These are phyloP conservation scores for Diaporthe batatas DNA, from an alignment of 2,329 filamentous ascomycete genomes.

Conservation along the genomic window DNA sequence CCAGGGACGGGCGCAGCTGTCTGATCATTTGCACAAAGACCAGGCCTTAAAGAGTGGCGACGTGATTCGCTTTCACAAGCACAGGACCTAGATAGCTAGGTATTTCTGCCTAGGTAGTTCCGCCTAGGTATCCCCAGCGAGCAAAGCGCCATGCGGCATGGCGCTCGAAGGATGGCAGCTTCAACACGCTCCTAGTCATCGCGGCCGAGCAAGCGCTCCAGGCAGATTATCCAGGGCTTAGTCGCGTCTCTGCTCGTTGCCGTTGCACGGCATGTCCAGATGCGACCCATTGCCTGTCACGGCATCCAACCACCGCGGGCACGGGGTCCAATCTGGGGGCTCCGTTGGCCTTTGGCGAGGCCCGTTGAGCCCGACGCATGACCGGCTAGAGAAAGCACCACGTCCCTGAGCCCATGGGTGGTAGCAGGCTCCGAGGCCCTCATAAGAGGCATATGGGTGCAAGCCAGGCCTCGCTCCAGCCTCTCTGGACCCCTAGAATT, in stretches of 20 bases:
- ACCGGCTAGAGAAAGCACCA: conserved; percentile 25
- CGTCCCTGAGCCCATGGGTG: conserved; percentile 1
- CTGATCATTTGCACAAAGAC: neutral
- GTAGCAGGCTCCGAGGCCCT: conserved; percentile 6
- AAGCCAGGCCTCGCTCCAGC: neutral
- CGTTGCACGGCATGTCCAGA: conserved; percentile 1
- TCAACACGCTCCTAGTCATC: neutral
- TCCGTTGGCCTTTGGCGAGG: conserved; percentile 19
- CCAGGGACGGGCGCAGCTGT: neutral
- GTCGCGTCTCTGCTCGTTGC: conserved; percentile 4
- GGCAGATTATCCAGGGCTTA: neutral
- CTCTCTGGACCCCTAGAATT: conserved; percentile 1
- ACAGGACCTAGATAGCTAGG: neutral
- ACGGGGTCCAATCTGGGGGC: conserved; percentile 39
- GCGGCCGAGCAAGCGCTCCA: neutral
- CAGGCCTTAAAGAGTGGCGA: neutral
- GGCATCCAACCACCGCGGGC: conserved; percentile 42
- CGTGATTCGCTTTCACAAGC: neutral
- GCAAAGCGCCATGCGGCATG: neutral
- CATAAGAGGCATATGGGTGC: neutral
- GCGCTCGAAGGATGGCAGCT: neutral
- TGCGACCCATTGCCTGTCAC: neutral
- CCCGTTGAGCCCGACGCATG: conserved; percentile 15
- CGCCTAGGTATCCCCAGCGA: neutral
- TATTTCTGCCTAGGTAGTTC: no score